Percentiles rank a stretch among this genome's conserved stretches.
These are phyloP conservation scores for Penicillium verrucosum DNA, from an alignment of 2,329 filamentous ascomycete species.

Conservation along the genomic window DNA sequence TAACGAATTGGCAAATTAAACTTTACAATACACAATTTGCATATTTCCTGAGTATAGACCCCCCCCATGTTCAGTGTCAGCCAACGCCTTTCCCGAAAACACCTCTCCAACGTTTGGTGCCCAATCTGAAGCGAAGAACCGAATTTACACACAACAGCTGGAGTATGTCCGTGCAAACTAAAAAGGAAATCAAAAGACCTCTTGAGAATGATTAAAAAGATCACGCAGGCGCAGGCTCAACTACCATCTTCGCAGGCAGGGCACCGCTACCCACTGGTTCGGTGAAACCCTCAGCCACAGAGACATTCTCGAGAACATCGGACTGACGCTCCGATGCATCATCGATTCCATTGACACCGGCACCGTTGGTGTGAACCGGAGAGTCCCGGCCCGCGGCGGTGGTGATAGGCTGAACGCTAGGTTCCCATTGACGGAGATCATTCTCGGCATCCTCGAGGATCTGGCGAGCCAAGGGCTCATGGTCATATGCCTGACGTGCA, in stretches of 20 bases:
- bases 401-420: constrained; percentile 54
- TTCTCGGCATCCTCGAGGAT: constrained; percentile 90
- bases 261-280: constrained; percentile 12
- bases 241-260: constrained; percentile 15
- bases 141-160: constrained; percentile 12
- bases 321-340: constrained; percentile 8
- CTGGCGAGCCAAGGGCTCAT: constrained; percentile 68
- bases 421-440: constrained; percentile 73
- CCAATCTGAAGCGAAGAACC: constrained; percentile 1
- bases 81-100: constrained; percentile 7
- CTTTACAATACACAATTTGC: constrained; percentile 12
- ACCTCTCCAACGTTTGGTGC: constrained; percentile 1
- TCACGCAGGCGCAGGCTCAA: constrained; percentile 12
- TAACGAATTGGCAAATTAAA: neutral
- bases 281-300: constrained; percentile 3
- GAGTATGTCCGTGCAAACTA: constrained; percentile 9
- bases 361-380: neutral
- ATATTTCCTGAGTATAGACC: constrained; percentile 10
- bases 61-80: neutral
- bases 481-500: constrained; percentile 63
- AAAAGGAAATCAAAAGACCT: neutral
- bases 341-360: neutral
- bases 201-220: neutral
- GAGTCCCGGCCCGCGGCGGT: constrained; percentile 43
- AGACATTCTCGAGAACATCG: constrained; percentile 4